Conservation (phyloP, 2,329 filamentous ascomycete species). For the Colletotrichum agaves region DNA sequence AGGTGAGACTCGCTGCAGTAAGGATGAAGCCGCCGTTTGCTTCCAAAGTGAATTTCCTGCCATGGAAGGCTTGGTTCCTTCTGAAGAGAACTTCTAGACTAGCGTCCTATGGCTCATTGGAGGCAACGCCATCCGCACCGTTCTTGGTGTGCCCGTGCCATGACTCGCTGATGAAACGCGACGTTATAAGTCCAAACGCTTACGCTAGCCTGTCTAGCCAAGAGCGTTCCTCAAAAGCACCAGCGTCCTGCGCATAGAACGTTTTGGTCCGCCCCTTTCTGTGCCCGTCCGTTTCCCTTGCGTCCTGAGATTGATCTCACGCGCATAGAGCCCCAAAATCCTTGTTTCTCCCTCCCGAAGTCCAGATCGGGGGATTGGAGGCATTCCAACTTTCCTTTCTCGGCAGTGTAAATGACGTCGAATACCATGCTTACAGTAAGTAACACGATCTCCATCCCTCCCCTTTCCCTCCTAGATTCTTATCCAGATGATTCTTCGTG, state of each 20-base stretch:
- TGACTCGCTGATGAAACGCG: conserved; percentile 36
- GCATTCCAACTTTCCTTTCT: neutral
- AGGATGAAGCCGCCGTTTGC: conserved; percentile 28
- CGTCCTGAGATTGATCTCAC: neutral
- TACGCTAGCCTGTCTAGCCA: conserved; percentile 21
- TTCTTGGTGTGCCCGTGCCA: conserved; percentile 11
- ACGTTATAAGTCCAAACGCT: conserved; percentile 25
- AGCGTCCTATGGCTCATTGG: conserved; percentile 2
- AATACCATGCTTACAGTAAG: conserved; percentile 6
- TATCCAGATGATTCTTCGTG: too few species aligned
- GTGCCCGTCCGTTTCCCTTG: conserved; percentile 15
- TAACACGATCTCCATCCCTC: neutral
- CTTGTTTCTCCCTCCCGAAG: neutral
- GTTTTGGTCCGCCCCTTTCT: neutral
- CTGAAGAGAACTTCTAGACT: conserved; percentile 12
- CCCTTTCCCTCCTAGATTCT: neutral
- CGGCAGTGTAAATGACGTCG: conserved; percentile 18
- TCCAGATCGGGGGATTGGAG: conserved; percentile 9
- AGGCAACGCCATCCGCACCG: conserved; percentile 25
- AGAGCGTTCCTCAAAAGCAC: conserved; percentile 16
- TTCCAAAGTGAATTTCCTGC: conserved; percentile 13
- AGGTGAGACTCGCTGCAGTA: conserved; percentile 9
- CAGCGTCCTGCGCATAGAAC: neutral
- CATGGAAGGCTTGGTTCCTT: conserved; percentile 22
- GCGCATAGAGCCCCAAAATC: neutral